Conservation (phyloP, 495 filamentous ascomycete species). For the Daldinia caldariorum region DNA sequence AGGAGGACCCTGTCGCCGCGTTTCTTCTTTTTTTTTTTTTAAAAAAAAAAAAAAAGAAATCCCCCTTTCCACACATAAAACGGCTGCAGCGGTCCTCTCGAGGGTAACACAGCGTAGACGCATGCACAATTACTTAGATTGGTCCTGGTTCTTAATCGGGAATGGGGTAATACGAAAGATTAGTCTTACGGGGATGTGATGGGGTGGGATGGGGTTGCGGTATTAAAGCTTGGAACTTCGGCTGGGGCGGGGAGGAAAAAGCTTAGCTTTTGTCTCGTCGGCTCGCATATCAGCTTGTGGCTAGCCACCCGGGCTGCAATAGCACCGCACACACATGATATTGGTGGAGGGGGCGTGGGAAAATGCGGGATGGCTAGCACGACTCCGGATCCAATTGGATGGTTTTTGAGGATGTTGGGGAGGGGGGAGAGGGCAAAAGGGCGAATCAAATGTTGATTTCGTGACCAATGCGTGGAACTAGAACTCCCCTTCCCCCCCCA, state of each 20-base stretch:
- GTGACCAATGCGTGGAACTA: conserved; percentile 10
- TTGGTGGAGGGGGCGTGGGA: not conserved
- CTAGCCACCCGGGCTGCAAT: conserved; percentile 22
- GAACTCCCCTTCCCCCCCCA: not conserved
- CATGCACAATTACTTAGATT: not conserved
- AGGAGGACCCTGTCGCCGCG: conserved; percentile 20
- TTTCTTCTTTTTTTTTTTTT: conserved; percentile 6
- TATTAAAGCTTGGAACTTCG: conserved; percentile 26
- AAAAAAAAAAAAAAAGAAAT: too few relatives aligned
- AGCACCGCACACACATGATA: conserved; percentile 8
- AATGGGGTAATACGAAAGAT: not conserved
- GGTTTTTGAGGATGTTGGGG: conserved; percentile 7
- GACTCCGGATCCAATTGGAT: conserved; percentile 30
- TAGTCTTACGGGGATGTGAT: not conserved
- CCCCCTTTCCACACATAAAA: too few relatives aligned
- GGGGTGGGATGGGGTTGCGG: conserved; percentile 32
- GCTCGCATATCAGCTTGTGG: conserved; percentile 33
- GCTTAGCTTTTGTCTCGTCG: conserved; percentile 25
- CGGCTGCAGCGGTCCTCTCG: not conserved
- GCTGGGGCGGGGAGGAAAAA: conserved; percentile 30
- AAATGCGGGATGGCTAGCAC: conserved; percentile 20
- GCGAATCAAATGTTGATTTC: conserved; percentile 23
- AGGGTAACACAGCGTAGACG: not conserved
- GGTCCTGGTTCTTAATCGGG: not conserved
- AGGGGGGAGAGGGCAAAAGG: not conserved